phyloP scores from a whole-genome alignment of 2,329 filamentous ascomycete species.

The Didymella lethalis region DNA sequence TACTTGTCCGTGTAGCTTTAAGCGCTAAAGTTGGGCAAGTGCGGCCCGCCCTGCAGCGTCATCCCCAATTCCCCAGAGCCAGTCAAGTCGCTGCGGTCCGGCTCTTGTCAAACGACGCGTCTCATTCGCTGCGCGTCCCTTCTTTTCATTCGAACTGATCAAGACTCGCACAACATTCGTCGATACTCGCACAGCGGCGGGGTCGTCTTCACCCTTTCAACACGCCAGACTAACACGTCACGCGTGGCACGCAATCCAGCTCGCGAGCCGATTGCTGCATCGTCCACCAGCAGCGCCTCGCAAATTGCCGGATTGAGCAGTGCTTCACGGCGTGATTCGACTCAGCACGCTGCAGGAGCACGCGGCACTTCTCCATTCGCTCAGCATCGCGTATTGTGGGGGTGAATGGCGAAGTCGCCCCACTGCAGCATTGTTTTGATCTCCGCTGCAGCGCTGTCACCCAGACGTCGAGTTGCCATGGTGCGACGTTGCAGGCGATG shows the following conservation, averaged over 20 bases:
- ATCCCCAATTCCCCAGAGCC: slow-evolving; percentile 18
- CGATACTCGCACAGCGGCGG: slow-evolving; percentile 15
- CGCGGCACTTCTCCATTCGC: slow-evolving; percentile 46
- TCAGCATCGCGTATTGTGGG: slow-evolving; percentile 29
- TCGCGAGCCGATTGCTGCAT: slow-evolving; percentile 19
- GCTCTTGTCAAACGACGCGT: slow-evolving; percentile 7
- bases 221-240: slow-evolving; percentile 34
- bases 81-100: slow-evolving; percentile 13
- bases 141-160: slow-evolving; percentile 12
- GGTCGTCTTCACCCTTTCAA: slow-evolving; percentile 28
- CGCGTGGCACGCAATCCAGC: slow-evolving; percentile 25
- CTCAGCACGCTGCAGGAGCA: slow-evolving; percentile 42
- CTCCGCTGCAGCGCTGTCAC: slow-evolving; percentile 22
- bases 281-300: slow-evolving; percentile 16
- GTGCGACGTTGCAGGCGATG: neutral
- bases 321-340: slow-evolving; percentile 21
- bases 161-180: slow-evolving; percentile 6
- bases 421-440: slow-evolving; percentile 22
- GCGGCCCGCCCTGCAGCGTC: slow-evolving; percentile 23
- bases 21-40: slow-evolving; percentile 6
- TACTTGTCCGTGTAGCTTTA: slow-evolving; percentile 13
- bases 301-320: slow-evolving; percentile 11
- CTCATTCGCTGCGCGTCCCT: slow-evolving; percentile 18
- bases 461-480: slow-evolving; percentile 18
- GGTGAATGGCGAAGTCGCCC: slow-evolving; percentile 16